Base-by-base conservation (phyloP, 2,329 filamentous ascomycete species). In the Paecilomyces sp. region DNA sequence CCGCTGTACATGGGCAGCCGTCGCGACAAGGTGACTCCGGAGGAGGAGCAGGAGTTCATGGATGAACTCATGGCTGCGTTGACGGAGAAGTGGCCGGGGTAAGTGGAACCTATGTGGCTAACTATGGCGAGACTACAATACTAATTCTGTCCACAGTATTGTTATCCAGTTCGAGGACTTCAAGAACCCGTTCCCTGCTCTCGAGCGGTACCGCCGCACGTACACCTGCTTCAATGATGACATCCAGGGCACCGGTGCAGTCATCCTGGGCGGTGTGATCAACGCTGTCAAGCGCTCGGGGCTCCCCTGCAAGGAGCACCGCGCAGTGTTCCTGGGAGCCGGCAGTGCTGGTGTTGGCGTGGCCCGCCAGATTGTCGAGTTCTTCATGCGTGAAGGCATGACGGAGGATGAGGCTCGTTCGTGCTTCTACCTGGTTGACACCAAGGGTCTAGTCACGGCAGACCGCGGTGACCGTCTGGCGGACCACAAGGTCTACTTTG, bases 141-240 rank as follows among this genome's bases (percentile, higher is more conserved):
- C 50, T 61, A 24, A 47, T 22, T 18, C 2, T 4, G 18, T n/a
- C 41, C n/a, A n/a, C 67, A 85, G 84, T 64, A 87, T 88, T 66
- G 85, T 88, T 65, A 90, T 97, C 63, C 94, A 97, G 74, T 97
- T 96, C 69, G 93, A 97, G 76, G 94, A 97, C 73, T 97, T 96
- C 77, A 96, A 97, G 82, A 96, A 93, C 70, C 93, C 94, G 54
- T 99, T 97, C 84, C 89, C 90, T 63, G 93, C 95, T 70, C 85
- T 97, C 50, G 89, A 94, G 73, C 86, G 91, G 62, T 97, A 97
- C 79, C 89, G 91, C 67, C 83, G 92, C 73, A 85, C 83, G 65
- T 93, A 96, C 82, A 92, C 90, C 76, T 95, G 91, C 83, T 99
- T 99, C 85, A 97, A 97, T 76, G 94, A 97, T 72, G 93, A 99